Conservation (phyloP, 148 eudicot genomes). For the Rhododendron simsii region DNA sequence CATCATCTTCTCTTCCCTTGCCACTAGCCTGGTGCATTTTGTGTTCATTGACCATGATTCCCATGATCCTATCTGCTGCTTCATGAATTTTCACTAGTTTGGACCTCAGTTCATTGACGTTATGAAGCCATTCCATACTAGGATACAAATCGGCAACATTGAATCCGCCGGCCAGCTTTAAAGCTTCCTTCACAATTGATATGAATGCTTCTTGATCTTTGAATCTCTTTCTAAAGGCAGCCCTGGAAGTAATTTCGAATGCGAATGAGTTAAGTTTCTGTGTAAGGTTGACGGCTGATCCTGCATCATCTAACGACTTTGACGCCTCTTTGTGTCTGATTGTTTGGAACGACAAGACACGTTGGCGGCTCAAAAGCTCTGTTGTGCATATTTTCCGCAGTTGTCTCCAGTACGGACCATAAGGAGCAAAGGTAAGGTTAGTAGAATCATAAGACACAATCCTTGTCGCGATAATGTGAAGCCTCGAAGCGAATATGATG, state of each 20-base stretch:
- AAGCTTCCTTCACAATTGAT: neutral
- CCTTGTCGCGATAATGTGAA: neutral
- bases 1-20: constrained; percentile 6
- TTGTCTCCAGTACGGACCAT: neutral
- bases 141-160: constrained; percentile 27
- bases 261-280: constrained; percentile 1
- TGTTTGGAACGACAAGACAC: neutral
- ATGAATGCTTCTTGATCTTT: constrained; percentile 19
- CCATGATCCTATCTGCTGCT: constrained; percentile 15
- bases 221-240: constrained; percentile 22
- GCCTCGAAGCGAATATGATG: constrained; percentile 16
- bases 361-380: constrained; percentile 18
- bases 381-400: constrained; percentile 15
- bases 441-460: neutral
- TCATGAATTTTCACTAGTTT: constrained; percentile 15
- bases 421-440: neutral
- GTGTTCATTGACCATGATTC: constrained; percentile 20
- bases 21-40: neutral
- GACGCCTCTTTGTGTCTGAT: constrained; percentile 11
- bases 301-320: neutral
- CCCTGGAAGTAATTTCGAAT: constrained; percentile 9
- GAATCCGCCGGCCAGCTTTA: constrained; percentile 13
- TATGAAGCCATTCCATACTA: constrained; percentile 4
- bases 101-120: constrained; percentile 12
- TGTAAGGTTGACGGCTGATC: constrained; percentile 15